Conservation (phyloP, 2,329 filamentous ascomycete species). For the Verticillium nubilum region DNA sequence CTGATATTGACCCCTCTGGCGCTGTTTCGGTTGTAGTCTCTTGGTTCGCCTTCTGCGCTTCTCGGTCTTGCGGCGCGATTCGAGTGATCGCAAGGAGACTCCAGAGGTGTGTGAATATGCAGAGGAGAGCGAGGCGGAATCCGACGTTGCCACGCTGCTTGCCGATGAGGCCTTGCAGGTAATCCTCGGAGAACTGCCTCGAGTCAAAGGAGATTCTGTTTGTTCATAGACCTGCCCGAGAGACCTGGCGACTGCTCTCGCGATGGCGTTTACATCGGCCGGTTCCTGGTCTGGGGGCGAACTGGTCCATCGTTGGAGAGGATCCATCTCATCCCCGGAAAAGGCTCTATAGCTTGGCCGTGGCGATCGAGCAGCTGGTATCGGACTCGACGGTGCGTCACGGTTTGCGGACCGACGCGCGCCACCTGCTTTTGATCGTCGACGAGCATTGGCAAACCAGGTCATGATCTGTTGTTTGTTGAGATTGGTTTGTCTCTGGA, state of each 20-base stretch:
- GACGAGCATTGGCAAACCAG: conserved; percentile 86
- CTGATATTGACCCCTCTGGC: not conserved
- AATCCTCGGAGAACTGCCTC: conserved; percentile 55
- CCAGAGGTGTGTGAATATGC: conserved; percentile 55
- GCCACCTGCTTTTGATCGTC: conserved; percentile 67
- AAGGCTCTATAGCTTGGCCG: not conserved
- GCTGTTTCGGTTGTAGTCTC: conserved; percentile 38
- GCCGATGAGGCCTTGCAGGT: conserved; percentile 54
- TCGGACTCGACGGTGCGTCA: conserved; percentile 50
- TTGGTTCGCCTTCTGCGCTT: conserved; percentile 29
- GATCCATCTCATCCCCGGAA: conserved; percentile 38
- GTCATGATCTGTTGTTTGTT: conserved; percentile 82
- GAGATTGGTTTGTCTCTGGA: conserved; percentile 74
- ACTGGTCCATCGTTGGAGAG: conserved; percentile 52
- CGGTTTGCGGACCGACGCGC: conserved; percentile 69
- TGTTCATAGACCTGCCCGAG: conserved; percentile 49
- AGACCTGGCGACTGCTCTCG: conserved; percentile 48
- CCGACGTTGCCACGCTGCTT: conserved; percentile 57
- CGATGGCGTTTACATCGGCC: conserved; percentile 53
- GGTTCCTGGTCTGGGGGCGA: conserved; percentile 57
- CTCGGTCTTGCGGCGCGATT: conserved; percentile 30
- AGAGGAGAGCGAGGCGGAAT: conserved; percentile 51
- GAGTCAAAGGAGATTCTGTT: conserved; percentile 50
- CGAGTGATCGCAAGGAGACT: conserved; percentile 50
- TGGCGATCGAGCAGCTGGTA: conserved; percentile 26